phyloP scores from a whole-genome alignment of 2,329 filamentous ascomycete species.

The Septoria linicola region DNA sequence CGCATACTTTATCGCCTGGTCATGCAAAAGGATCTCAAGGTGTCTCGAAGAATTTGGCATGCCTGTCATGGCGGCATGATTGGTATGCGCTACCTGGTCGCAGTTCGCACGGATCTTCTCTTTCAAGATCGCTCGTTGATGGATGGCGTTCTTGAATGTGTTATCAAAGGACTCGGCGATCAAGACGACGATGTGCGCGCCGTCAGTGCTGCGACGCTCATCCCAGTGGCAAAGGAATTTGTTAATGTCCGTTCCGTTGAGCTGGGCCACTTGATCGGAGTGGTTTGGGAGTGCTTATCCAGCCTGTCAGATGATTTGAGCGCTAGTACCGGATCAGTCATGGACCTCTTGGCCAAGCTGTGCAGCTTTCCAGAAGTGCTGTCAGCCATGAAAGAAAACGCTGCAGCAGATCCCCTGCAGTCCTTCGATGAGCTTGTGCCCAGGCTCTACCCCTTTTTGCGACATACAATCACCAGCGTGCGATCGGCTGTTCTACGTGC shows the following conservation, averaged over 20 bases:
- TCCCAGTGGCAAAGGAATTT: constrained; percentile 94
- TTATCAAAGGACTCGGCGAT: constrained; percentile 92
- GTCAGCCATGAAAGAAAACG: constrained; percentile 89
- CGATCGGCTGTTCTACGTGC: constrained; percentile 90
- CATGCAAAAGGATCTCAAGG: constrained; percentile 78
- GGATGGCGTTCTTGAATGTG: constrained; percentile 85
- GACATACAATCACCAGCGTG: constrained; percentile 95
- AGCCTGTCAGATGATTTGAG: constrained; percentile 96
- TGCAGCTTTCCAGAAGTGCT: constrained; percentile 93
- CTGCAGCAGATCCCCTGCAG: constrained; percentile 75
- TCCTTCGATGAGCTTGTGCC: constrained; percentile 93
- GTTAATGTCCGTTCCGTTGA: constrained; percentile 77
- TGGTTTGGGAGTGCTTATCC: constrained; percentile 96
- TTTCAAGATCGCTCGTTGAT: constrained; percentile 81
- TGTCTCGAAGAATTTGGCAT: constrained; percentile 79
- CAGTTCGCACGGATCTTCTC: constrained; percentile 87
- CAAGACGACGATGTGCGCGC: constrained; percentile 93
- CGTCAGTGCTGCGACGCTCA: constrained; percentile 93
- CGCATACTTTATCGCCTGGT: constrained; percentile 82
- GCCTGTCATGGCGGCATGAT: constrained; percentile 99
- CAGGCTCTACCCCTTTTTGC: constrained; percentile 89
- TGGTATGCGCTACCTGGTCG: constrained; percentile 89
- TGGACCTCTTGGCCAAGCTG: constrained; percentile 94
- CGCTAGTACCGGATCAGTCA: constrained; percentile 95
- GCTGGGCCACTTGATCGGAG: constrained; percentile 79